Conservation (phyloP, 2,329 filamentous ascomycete genomes). For the Epichloe coenophiala region DNA sequence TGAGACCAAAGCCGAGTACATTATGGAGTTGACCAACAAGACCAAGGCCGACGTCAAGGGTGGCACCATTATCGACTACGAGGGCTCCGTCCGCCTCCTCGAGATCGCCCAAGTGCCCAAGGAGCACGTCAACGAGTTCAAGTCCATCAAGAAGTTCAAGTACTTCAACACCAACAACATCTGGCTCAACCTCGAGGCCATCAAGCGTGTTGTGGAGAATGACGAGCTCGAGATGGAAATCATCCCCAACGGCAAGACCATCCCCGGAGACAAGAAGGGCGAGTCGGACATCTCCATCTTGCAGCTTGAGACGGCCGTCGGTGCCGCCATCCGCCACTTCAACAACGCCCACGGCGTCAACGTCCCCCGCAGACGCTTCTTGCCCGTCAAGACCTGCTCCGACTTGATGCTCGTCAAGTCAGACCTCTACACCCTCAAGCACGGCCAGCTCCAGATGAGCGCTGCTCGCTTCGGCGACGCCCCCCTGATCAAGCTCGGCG, state of each 20-base stretch:
- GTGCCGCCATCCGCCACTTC: slow-evolving; percentile 97
- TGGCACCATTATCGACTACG: slow-evolving; percentile 99
- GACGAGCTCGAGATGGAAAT: slow-evolving; percentile 99
- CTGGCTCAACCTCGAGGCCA: slow-evolving; percentile 94
- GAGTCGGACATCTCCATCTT: slow-evolving; percentile 96
- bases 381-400: slow-evolving; percentile 99
- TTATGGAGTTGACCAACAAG: slow-evolving; percentile 99
- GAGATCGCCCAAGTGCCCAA: slow-evolving; percentile 99
- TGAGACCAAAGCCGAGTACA: slow-evolving; percentile 92
- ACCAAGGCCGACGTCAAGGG: slow-evolving; percentile 99
- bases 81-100: slow-evolving; percentile 88
- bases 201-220: slow-evolving; percentile 98
- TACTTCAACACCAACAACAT: slow-evolving; percentile 99
- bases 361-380: slow-evolving; percentile 91
- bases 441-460: slow-evolving; percentile 96
- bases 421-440: slow-evolving; percentile 95
- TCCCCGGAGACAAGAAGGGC: slow-evolving; percentile 98
- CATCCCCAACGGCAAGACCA: slow-evolving; percentile 97
- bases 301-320: slow-evolving; percentile 96
- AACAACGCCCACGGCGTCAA: slow-evolving; percentile 98
- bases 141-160: slow-evolving; percentile 99
- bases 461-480: slow-evolving; percentile 91
- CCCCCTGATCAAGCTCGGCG: slow-evolving; percentile 94
- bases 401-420: slow-evolving; percentile 99
- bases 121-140: slow-evolving; percentile 99